phyloP scores from a whole-genome alignment of 2,329 filamentous ascomycete genomes.

The Alternaria sp. region DNA sequence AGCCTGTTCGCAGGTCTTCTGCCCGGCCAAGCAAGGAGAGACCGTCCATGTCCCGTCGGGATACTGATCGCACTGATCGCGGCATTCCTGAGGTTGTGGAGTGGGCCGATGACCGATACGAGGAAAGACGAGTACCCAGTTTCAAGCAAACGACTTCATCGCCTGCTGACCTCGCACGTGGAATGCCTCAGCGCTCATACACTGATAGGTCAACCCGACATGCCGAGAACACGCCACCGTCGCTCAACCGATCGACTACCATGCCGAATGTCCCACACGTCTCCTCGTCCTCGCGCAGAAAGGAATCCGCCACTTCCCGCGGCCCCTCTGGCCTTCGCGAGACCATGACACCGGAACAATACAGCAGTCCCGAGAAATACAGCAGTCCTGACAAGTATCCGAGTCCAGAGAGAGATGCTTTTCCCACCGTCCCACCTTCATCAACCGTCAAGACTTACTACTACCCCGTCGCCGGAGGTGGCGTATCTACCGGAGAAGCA shows the following conservation, averaged over 20 bases:
- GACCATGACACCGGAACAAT: slow-evolving; percentile 37
- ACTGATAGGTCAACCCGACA: slow-evolving; percentile 39
- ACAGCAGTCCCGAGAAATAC: slow-evolving; percentile 33
- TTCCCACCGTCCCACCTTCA: slow-evolving; percentile 33
- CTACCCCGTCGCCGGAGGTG: slow-evolving; percentile 38
- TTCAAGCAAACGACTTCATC: slow-evolving; percentile 53
- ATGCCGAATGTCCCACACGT: slow-evolving; percentile 46
- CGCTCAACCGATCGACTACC: slow-evolving; percentile 55
- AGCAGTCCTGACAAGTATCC: background rate
- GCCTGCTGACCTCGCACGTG: slow-evolving; percentile 42
- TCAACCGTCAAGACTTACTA: slow-evolving; percentile 35
- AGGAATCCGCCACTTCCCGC: slow-evolving; percentile 33
- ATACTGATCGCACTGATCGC: slow-evolving; percentile 42
- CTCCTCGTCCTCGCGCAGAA: slow-evolving; percentile 39
- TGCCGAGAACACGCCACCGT: slow-evolving; percentile 45
- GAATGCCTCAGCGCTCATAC: slow-evolving; percentile 43
- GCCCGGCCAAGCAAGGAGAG: slow-evolving; percentile 45
- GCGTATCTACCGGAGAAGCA: slow-evolving; percentile 36
- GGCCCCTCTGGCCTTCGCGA: slow-evolving; percentile 43
- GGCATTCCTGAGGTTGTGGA: slow-evolving; percentile 46
- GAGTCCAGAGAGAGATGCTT: slow-evolving; percentile 33
- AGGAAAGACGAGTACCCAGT: slow-evolving; percentile 38
- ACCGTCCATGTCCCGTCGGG: slow-evolving; percentile 34
- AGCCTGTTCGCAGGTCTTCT: slow-evolving; percentile 46
- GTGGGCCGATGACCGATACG: slow-evolving; percentile 37